Evolutionary conservation across 2,329 filamentous ascomycete species (phyloP).

Genomic region (Alternaria solani): DNA sequence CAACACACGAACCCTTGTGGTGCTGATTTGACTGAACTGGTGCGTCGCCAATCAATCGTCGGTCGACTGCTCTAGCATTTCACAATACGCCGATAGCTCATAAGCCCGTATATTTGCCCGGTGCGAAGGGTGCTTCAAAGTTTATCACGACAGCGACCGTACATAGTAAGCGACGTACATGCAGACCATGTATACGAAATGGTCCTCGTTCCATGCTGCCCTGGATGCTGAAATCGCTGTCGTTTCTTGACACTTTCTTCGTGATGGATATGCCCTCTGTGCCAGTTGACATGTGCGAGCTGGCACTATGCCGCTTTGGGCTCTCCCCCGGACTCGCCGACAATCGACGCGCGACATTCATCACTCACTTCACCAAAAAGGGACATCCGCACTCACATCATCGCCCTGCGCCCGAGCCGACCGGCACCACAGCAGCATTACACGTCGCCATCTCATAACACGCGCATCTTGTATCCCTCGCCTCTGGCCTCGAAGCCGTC

Average conservation of each 20-base stretch:
- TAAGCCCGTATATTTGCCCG: neutral
- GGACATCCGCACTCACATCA: slow-evolving; percentile 14
- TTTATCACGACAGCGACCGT: neutral
- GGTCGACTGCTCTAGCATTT: neutral
- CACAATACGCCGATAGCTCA: neutral
- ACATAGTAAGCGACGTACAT: neutral
- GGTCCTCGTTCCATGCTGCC: neutral
- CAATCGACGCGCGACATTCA: slow-evolving; percentile 12
- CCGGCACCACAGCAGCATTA: slow-evolving; percentile 4
- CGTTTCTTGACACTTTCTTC: neutral
- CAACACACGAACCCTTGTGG: neutral
- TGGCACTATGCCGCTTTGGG: slow-evolving; percentile 4
- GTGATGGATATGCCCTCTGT: neutral
- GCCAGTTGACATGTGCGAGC: slow-evolving; percentile 1
- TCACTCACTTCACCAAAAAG: slow-evolving; percentile 9
- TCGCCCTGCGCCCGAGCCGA: slow-evolving; percentile 9
- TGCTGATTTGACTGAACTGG: neutral
- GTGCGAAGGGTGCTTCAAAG: neutral
- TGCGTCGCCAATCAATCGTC: neutral
- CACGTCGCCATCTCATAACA: slow-evolving; percentile 4
- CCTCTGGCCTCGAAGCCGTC: neutral
- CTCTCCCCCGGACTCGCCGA: slow-evolving; percentile 14
- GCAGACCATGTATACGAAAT: neutral
- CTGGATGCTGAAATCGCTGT: neutral
- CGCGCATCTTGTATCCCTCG: neutral